These are phyloP conservation scores for Seiridium unicorne DNA, from an alignment of 2,329 filamentous ascomycete species.

Conservation along the genomic window DNA sequence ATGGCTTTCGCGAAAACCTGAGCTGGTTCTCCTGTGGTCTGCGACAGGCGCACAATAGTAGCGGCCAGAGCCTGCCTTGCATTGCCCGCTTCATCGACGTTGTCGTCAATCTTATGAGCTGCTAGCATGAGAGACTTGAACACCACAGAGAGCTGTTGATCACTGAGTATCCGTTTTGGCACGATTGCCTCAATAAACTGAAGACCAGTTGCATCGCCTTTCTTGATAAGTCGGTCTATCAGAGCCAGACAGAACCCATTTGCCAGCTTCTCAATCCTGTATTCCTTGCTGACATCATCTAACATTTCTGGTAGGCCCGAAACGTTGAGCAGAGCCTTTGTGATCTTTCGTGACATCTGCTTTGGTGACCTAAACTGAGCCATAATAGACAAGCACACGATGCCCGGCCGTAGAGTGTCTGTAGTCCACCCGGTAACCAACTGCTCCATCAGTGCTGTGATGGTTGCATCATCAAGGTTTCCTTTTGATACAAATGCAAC, in stretches of 20 bases:
- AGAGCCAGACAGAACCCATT: slow-evolving; percentile 69
- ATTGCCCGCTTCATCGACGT: slow-evolving; percentile 51
- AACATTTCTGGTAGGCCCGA: slow-evolving; percentile 59
- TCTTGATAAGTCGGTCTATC: slow-evolving; percentile 60
- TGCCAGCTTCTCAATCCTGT: slow-evolving; percentile 68
- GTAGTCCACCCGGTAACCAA: slow-evolving; percentile 74
- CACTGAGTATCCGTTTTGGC: slow-evolving; percentile 56
- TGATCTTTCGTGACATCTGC: slow-evolving; percentile 67
- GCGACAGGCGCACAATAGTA: slow-evolving; percentile 64
- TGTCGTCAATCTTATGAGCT: slow-evolving; percentile 56
- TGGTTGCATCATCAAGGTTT: slow-evolving; percentile 71
- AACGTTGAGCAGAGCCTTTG: slow-evolving; percentile 66
- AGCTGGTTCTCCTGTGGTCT: slow-evolving; percentile 55
- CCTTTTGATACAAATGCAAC: slow-evolving; percentile 84
- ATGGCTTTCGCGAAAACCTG: slow-evolving; percentile 67
- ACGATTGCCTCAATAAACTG: slow-evolving; percentile 61
- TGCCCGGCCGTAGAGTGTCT: slow-evolving; percentile 69
- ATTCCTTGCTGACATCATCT: slow-evolving; percentile 60
- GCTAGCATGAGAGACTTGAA: slow-evolving; percentile 64
- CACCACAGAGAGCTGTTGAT: slow-evolving; percentile 62
- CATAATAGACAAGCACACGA: slow-evolving; percentile 78
- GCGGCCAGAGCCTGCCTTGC: slow-evolving; percentile 64
- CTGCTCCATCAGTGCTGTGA: slow-evolving; percentile 90
- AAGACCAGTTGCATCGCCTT: slow-evolving; percentile 55
- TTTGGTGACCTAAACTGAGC: slow-evolving; percentile 74